Conservation (phyloP, 2,329 filamentous ascomycete genomes). For the Trichoderma hamatum region DNA sequence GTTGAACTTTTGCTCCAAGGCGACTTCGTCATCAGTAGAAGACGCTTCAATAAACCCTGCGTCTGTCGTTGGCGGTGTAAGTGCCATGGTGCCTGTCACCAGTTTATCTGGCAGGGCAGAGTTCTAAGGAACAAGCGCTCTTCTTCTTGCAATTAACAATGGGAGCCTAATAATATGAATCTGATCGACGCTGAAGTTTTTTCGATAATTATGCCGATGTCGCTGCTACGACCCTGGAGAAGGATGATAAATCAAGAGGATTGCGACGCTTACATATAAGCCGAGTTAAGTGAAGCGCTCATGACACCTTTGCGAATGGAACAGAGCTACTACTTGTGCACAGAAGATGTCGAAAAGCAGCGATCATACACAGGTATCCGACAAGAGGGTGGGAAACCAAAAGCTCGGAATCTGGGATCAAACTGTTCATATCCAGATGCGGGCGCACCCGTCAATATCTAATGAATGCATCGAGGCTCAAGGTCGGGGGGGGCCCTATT, state of each 20-base stretch:
- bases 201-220: slow-evolving; percentile 8
- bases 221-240: not conserved
- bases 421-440: not conserved
- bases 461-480: not conserved
- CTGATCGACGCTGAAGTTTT: not conserved
- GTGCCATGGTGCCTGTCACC: not conserved
- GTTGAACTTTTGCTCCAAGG: not conserved
- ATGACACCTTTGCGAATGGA: not conserved
- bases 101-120: not conserved
- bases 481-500: not conserved
- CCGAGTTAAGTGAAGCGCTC: not conserved
- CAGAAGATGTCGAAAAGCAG: not conserved
- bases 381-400: not conserved
- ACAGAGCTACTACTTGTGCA: not conserved
- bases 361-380: not conserved
- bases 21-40: not conserved
- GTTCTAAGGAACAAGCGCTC: not conserved
- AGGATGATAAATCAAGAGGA: not conserved
- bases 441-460: not conserved
- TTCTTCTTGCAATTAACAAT: not conserved
- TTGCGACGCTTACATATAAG: not conserved
- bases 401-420: not conserved
- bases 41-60: not conserved
- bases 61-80: not conserved
- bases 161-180: not conserved